Evolutionary conservation across 2,329 filamentous ascomycete species (phyloP).

Genomic region (Sclerotinia minor): DNA sequence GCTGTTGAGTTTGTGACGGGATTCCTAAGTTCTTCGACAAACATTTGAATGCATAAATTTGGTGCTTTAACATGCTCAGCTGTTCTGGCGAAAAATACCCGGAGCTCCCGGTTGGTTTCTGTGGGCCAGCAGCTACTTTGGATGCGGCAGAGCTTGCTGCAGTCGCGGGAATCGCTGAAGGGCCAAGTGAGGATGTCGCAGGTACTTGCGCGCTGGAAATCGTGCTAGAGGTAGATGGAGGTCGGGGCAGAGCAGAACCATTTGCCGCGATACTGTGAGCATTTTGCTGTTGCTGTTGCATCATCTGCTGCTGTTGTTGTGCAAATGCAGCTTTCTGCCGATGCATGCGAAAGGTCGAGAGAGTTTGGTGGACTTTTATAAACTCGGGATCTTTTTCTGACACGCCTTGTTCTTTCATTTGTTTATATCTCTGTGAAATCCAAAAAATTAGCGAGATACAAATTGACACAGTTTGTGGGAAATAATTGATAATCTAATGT

Average conservation of each 20-base stretch:
- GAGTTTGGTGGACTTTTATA: constrained; percentile 75
- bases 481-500: constrained; percentile 22
- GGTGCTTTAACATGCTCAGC: constrained; percentile 72
- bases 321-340: constrained; percentile 38
- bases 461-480: constrained; percentile 9
- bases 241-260: constrained; percentile 54
- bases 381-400: constrained; percentile 83
- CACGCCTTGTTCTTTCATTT: constrained; percentile 84
- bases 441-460: constrained; percentile 13
- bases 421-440: constrained; percentile 71
- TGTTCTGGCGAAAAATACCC: constrained; percentile 77
- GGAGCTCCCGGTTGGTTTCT: constrained; percentile 40
- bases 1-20: constrained; percentile 74
- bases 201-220: constrained; percentile 32
- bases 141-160: constrained; percentile 30
- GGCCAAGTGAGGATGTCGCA: constrained; percentile 35
- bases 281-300: constrained; percentile 54
- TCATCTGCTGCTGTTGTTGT: constrained; percentile 47
- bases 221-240: constrained; percentile 42
- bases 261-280: constrained; percentile 55
- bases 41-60: constrained; percentile 89
- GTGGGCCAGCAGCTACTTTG: constrained; percentile 34
- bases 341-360: constrained; percentile 69
- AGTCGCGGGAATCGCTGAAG: constrained; percentile 38
- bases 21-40: constrained; percentile 85